Base-by-base conservation (phyloP, 1,139 yeast genomes). In the Ogataea hybrid region DNA sequence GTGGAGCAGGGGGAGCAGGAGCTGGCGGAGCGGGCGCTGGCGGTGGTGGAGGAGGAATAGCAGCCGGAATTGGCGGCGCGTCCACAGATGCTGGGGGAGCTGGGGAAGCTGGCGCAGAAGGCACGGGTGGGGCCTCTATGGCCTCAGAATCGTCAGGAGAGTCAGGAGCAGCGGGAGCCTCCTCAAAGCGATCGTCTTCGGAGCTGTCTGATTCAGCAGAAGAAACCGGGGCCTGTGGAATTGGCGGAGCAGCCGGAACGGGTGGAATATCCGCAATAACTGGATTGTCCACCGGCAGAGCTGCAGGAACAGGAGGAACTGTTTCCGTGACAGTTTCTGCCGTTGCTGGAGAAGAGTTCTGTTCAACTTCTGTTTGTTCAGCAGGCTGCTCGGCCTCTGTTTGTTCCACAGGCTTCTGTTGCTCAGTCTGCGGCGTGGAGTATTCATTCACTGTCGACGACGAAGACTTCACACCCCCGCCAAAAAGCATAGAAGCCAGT, bases 401-500 rank as follows among this genome's bases (percentile, higher is more conserved):
- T 3, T 20, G 21, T 8, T 20, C 9, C 8, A 6, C 21, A 6
- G 21, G 21, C 21, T 20, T 10, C 10, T 12, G 15, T 14, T n/a
- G 30, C 11, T 34, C 39, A 7, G 40, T 23, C 17, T 31, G 41
- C 9, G 37, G 39, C 12, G 41, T 28, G 11, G 21, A 15, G 23
- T 32, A 28, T 28, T 38, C 46, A 43, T n/a, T 42, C 37, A 28
- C 30, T 17, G 42, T 34, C 5, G 51, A 39, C 10, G 50, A 35
- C 3, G 48, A 37, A 1, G 51, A 32, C 37, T 41, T 50, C 33
- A 28, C 11, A 2, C 43, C 51, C 1, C 67, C 64, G 25, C 81
- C 81, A 57, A 80, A 78, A 36, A 78, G 62, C 57, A 77, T 62
- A 46, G 73, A 75, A 1, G 84, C 83, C 47, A 76, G 65, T 39